phyloP scores from a whole-genome alignment of 352 stramenopile species.

The Phytophthora podocarpi region DNA sequence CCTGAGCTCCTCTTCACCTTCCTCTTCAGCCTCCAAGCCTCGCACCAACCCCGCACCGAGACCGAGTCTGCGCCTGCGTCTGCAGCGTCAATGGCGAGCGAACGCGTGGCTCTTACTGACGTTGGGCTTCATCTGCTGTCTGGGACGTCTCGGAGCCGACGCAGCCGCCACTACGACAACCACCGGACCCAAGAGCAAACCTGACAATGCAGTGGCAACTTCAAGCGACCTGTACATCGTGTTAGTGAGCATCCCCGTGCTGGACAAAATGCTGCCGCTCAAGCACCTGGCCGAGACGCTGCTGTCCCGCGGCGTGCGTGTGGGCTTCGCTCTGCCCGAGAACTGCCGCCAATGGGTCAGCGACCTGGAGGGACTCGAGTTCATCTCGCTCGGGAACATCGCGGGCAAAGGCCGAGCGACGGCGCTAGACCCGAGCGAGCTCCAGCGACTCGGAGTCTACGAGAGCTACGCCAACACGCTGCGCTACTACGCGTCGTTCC shows the following conservation, averaged over 20 bases:
- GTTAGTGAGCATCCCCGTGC: slow-evolving; percentile 82
- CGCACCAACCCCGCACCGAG: background rate
- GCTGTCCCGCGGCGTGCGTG: slow-evolving; percentile 70
- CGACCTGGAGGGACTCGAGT: slow-evolving; percentile 78
- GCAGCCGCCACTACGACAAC: slow-evolving; percentile 10
- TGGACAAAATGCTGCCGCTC: slow-evolving; percentile 84
- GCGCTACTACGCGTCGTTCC: slow-evolving; percentile 79
- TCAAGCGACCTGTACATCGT: slow-evolving; percentile 72
- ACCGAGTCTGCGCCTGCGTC: slow-evolving; percentile 12
- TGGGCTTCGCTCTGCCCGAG: slow-evolving; percentile 83
- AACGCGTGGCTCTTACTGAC: slow-evolving; percentile 43
- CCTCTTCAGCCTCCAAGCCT: background rate
- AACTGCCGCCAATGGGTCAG: slow-evolving; percentile 80
- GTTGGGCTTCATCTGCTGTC: slow-evolving; percentile 31
- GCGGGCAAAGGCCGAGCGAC: slow-evolving; percentile 39
- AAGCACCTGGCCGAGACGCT: slow-evolving; percentile 80
- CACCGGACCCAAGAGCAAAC: slow-evolving; percentile 12
- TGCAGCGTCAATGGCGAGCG: slow-evolving; percentile 38
- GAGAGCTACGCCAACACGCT: slow-evolving; percentile 71
- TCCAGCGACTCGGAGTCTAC: slow-evolving; percentile 54
- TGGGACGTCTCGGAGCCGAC: slow-evolving; percentile 10
- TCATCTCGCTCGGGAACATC: slow-evolving; percentile 80
- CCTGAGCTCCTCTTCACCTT: background rate
- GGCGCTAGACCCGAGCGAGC: slow-evolving; percentile 34
- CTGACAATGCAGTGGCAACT: background rate